Base-by-base conservation (phyloP, 2,329 filamentous ascomycete species). In the Fusarium miscanthi region DNA sequence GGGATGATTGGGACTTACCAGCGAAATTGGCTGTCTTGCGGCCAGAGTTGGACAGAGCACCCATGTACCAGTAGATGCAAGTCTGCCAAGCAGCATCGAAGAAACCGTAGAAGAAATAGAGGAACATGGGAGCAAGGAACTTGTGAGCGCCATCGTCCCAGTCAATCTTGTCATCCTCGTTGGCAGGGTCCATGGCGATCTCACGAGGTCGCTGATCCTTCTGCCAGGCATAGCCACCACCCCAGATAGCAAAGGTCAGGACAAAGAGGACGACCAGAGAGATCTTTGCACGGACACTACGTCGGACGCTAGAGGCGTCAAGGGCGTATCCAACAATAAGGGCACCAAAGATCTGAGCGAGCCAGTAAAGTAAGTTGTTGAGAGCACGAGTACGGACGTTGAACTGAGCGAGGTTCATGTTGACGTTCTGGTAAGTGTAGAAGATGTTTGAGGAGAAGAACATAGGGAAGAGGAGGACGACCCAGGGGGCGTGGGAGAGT, bases 1-100 rank as follows among this genome's bases (percentile, higher is more conserved):
- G 17, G 46, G 2, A 41, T 37, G 10, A 38, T 10, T 25, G 14
- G 10, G 21, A 57, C 75, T 70, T 74, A 77, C 76, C 76, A 57
- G 76, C 93, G 80, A 95, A 92, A 85, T 97, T 97, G 84, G 95
- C 94, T 30, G 95, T 89, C 82, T 94, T 95, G 81, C 94, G 93
- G 69, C 92, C 90, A 73, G 95, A 97, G 88, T 98, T 97, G 79
- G 93, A 94, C 48, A 97, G 87, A 25, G 94, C 89, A 59, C 95
- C 95, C 93, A 98, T 97, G 85, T 92, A 95, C 76, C 75, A 78
- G 72, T 78, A 78, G 57, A 78, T 78, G 59, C 75, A 78, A 19
- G 76, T 78, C 79, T 92, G 90, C 89, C 89, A 92, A 23, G 90
- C 84, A 3, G 90, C 89, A 78, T 93, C 91, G 76, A 90, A 91